Percentiles rank a stretch among this genome's conserved stretches.
Evolutionary conservation across 2,329 filamentous ascomycete species (phyloP).

Genomic region (Didymella pomorum): DNA sequence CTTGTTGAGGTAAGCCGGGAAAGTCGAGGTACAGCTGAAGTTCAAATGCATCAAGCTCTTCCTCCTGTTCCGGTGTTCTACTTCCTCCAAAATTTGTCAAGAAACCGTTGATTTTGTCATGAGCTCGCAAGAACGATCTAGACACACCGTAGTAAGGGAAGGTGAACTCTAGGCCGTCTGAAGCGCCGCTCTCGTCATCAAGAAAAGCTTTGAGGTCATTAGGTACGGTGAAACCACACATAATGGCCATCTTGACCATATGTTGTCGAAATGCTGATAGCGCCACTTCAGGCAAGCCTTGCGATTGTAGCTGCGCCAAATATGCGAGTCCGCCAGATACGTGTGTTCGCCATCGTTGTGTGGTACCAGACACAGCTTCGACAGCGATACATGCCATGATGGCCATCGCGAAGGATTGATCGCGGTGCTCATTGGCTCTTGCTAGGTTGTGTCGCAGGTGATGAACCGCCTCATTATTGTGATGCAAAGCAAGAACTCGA

Average conservation of each 20-base stretch:
- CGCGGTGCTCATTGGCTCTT: conserved; percentile 17
- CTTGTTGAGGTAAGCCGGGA: conserved; percentile 2
- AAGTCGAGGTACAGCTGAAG: conserved; percentile 25
- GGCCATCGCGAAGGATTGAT: conserved; percentile 25
- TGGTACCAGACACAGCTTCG: conserved; percentile 22
- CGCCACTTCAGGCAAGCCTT: conserved; percentile 12
- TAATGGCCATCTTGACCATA: conserved; percentile 25
- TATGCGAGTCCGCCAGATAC: conserved; percentile 23
- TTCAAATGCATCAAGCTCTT: conserved; percentile 20
- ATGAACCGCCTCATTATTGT: conserved; percentile 21
- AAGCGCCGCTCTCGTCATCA: conserved; percentile 14
- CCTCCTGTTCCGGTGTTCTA: conserved; percentile 6
- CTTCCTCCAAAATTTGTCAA: neutral
- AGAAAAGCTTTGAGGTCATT: conserved; percentile 16
- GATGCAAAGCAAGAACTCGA: conserved; percentile 17
- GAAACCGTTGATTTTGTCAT: conserved; percentile 14
- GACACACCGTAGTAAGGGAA: conserved; percentile 24
- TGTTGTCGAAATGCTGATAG: conserved; percentile 21
- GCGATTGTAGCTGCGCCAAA: conserved; percentile 17
- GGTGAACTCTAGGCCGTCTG: conserved; percentile 20
- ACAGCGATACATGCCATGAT: conserved; percentile 26
- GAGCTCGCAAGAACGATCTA: conserved; percentile 16
- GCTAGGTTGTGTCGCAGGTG: conserved; percentile 22
- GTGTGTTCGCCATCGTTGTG: conserved; percentile 25
- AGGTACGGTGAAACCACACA: conserved; percentile 16